Evolutionary conservation across 306 rosid genomes (phyloP), one percentile per base, ranked within the genome.

Genomic region (Rosa lucieae): DNA sequence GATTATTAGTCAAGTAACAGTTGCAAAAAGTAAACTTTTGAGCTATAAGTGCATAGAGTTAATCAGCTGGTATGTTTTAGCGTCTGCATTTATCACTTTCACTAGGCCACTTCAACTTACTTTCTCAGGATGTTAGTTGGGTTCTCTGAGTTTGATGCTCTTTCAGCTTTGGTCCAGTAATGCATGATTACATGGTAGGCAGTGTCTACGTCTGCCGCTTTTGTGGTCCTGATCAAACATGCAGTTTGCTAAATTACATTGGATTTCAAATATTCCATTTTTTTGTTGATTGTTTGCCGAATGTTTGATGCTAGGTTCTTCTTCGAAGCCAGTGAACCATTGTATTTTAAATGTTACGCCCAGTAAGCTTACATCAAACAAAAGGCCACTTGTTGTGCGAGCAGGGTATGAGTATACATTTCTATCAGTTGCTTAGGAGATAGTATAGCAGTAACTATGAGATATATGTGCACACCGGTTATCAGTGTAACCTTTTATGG

Each of bases 241-340:
- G 77, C 26, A 47, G 6, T 23, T 9, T 46, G 62, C 70, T 14
- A 32, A 32, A 32, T 43, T 47, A 6, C 35, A 26, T 42, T 75
- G 32, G 49, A 35, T 39, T 51, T 67, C 74, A 23, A 73, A 35
- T 37, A 76, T 48, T 10, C 9, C 1, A 1, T 14, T 6, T 14
- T 43, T 39, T 23, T 42, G 42, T 74, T 82, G 29, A 84, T 46
- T 40, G 42, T 56, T 32, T 83, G 77, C 75, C 26, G 23, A 55
- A 65, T 56, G 42, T 73, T 73, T 69, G 56, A 78, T 86, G 70
- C 43, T 84, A 90, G 94, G 94, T 86, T 82, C 92, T 53, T 62
- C 83, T 13, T 83, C 76, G 62, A 88, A 81, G 82, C 88, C 87
- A 0, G 51, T 46, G 77, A 87, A 85, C 52, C 75, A 66, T 53